A percentile compares a stretch with the other conserved stretches of the same genome.
Evolutionary conservation across 345 rosid species (phyloP).

Genomic region (Bruguiera gymnorhiza): DNA sequence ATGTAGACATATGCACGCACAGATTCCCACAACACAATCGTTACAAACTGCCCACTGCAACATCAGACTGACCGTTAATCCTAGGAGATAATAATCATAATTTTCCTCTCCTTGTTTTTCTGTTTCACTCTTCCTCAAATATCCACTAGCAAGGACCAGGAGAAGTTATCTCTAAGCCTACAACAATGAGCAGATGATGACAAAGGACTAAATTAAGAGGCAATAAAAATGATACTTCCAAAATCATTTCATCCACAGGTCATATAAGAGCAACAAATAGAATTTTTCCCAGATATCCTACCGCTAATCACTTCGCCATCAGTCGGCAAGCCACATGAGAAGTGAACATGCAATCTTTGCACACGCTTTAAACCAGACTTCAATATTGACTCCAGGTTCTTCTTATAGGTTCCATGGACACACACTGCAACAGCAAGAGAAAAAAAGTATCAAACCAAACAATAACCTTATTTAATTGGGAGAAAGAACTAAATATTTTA

Average conservation of each 20-base stretch:
- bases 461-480: neutral
- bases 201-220: neutral
- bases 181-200: too few relatives aligned
- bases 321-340: constrained; percentile 77
- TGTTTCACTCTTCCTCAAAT: too few relatives aligned
- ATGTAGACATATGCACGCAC: too few relatives aligned
- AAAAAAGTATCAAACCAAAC: constrained; percentile 1
- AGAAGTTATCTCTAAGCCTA: too few relatives aligned
- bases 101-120: too few relatives aligned
- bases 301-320: constrained; percentile 87
- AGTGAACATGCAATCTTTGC: constrained; percentile 85
- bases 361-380: constrained; percentile 73
- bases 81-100: too few relatives aligned
- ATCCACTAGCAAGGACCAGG: too few relatives aligned
- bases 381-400: constrained; percentile 68
- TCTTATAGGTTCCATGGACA: constrained; percentile 85
- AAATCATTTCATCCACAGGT: neutral
- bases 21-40: too few relatives aligned
- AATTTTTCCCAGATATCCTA: constrained; percentile 22
- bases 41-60: too few relatives aligned
- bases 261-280: neutral
- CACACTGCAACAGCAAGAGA: constrained; percentile 49
- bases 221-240: neutral
- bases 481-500: neutral
- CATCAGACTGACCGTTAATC: too few relatives aligned